These are phyloP conservation scores for Rhizophagus prolifer DNA, from an alignment of 192 early-diverging fungal genomes.

Conservation along the genomic window DNA sequence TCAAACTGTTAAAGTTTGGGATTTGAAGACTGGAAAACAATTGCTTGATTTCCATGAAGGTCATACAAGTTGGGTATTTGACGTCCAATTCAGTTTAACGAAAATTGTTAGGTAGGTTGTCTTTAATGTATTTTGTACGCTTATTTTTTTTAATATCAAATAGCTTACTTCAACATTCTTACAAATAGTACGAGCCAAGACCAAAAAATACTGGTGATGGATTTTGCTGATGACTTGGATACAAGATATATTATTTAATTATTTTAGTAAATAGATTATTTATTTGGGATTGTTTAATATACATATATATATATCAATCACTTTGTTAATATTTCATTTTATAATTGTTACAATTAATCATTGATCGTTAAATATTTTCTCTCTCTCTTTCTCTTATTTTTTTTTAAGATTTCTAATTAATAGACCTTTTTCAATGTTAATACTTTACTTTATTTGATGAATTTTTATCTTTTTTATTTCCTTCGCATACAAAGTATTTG, in stretches of 20 bases:
- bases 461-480: background rate
- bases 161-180: background rate
- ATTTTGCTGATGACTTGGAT: conserved; percentile 44
- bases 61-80: conserved; percentile 96
- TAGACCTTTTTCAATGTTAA: background rate
- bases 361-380: background rate
- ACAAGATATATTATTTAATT: conserved; percentile 30
- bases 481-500: too few species aligned
- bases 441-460: background rate
- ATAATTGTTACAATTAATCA: background rate
- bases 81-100: conserved; percentile 82
- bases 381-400: background rate
- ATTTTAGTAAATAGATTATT: background rate
- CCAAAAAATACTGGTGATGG: conserved; percentile 45
- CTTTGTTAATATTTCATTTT: too few species aligned
- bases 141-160: conserved; percentile 5
- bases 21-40: conserved; percentile 75
- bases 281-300: background rate
- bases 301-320: background rate
- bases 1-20: conserved; percentile 94
- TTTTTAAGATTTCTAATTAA: background rate
- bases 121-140: background rate
- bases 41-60: conserved; percentile 68
- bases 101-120: conserved; percentile 72
- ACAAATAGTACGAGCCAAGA: conserved; percentile 44